Evolutionary conservation across 148 eudicot species (phyloP).

Genomic region (Fallopia convolvulus): DNA sequence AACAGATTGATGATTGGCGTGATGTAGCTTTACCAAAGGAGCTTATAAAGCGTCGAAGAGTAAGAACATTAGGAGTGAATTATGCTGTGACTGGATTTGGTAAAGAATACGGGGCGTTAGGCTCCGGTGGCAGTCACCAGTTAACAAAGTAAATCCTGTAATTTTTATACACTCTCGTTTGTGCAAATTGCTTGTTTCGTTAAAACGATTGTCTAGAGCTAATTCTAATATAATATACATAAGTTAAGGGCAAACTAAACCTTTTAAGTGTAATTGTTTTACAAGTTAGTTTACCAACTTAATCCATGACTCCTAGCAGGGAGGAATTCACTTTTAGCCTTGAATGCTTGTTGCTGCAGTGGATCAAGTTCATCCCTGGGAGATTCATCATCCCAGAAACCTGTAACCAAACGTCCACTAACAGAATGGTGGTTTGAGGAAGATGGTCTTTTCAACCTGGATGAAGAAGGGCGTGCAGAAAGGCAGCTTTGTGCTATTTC

Average conservation of each 20-base stretch:
- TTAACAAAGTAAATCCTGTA: constrained; percentile 39
- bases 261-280: background rate
- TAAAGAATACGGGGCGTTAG: constrained; percentile 56
- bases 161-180: background rate
- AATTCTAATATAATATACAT: background rate
- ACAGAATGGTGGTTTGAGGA: constrained; percentile 93
- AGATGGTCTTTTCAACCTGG: constrained; percentile 87
- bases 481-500: constrained; percentile 96
- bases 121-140: constrained; percentile 30
- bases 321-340: background rate
- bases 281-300: background rate
- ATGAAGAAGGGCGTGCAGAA: constrained; percentile 88
- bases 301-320: background rate
- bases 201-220: background rate
- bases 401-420: constrained; percentile 33
- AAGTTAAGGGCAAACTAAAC: background rate
- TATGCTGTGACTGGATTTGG: constrained; percentile 87
- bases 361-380: constrained; percentile 37
- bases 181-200: background rate
- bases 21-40: constrained; percentile 82
- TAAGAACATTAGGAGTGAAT: constrained; percentile 69
- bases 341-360: constrained; percentile 30
- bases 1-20: constrained; percentile 98
- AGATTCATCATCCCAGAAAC: constrained; percentile 50
- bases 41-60: constrained; percentile 55